Percentiles rank a stretch among this genome's conserved stretches.
Evolutionary conservation across 1,284 basidiomycete species (phyloP).

Genomic region (Pseudozyma sp.): DNA sequence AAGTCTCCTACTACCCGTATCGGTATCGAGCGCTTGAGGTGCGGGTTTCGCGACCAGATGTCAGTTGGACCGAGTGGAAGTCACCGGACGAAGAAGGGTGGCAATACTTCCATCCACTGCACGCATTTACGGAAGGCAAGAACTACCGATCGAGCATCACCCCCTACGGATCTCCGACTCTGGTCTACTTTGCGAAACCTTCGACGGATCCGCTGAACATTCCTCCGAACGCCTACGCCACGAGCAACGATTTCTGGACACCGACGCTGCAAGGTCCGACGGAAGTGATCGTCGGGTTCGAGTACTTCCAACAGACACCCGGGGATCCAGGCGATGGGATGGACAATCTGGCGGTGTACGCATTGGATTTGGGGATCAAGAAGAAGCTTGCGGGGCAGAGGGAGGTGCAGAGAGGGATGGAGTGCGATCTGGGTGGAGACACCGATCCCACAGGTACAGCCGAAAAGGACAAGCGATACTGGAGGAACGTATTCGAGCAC

Average conservation of each 20-base stretch:
- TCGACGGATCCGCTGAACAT: conserved; percentile 34
- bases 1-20: conserved; percentile 51
- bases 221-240: conserved; percentile 46
- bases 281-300: conserved; percentile 55
- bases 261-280: conserved; percentile 44
- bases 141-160: conserved; percentile 39
- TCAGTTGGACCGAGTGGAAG: conserved; percentile 47
- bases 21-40: conserved; percentile 55
- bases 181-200: conserved; percentile 53
- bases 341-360: conserved; percentile 56
- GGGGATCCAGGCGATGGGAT: conserved; percentile 57
- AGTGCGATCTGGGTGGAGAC: conserved; percentile 45
- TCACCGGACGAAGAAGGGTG: conserved; percentile 49
- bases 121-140: conserved; percentile 51
- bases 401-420: conserved; percentile 32
- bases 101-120: conserved; percentile 60
- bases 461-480: conserved; percentile 16
- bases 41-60: conserved; percentile 54
- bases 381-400: conserved; percentile 32
- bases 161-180: conserved; percentile 51
- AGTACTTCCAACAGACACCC: conserved; percentile 56
- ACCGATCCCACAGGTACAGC: conserved; percentile 26
- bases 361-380: conserved; percentile 49
- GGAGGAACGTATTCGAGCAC: conserved; percentile 57
- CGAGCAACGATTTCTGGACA: conserved; percentile 50